Percentiles rank a stretch among this genome's conserved stretches.
Evolutionary conservation across 306 rosid genomes (phyloP).

Genomic region (Lathyrus oleraceus): DNA sequence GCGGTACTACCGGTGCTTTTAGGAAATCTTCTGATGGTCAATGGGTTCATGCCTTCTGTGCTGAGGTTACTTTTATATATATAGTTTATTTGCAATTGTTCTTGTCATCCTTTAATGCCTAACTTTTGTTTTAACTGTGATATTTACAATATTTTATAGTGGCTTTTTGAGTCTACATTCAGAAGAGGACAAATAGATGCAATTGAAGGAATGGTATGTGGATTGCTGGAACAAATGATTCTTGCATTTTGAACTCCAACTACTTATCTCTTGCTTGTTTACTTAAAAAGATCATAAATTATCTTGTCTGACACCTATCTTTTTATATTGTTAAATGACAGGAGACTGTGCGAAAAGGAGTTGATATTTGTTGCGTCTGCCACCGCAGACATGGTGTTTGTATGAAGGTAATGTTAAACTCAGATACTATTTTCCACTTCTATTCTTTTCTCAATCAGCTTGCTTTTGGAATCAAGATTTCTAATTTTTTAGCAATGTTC

Average conservation of each 20-base stretch:
- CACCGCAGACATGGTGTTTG: conserved; percentile 76
- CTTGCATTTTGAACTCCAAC: conserved; percentile 9
- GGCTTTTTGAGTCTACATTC: conserved; percentile 86
- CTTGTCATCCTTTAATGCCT: not conserved
- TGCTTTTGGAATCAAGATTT: conserved; percentile 13
- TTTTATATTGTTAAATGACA: conserved; percentile 44
- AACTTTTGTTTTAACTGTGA: conserved; percentile 23
- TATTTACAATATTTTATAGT: conserved; percentile 49
- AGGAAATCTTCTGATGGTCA: conserved; percentile 89
- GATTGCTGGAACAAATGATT: conserved; percentile 24
- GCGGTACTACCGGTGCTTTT: conserved; percentile 91
- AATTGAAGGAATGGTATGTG: conserved; percentile 87
- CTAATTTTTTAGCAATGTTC: conserved; percentile 23
- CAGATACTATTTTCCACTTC: conserved; percentile 13
- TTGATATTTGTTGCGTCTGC: conserved; percentile 71
- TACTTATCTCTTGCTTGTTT: not conserved
- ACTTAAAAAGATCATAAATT: not conserved
- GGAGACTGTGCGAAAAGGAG: conserved; percentile 65
- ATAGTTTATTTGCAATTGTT: not conserved
- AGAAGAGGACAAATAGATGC: conserved; percentile 80
- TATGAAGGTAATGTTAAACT: conserved; percentile 61
- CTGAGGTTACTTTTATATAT: conserved; percentile 62
- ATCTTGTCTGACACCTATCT: not conserved
- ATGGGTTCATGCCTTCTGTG: conserved; percentile 99
- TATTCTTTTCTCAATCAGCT: conserved; percentile 1